phyloP scores from a whole-genome alignment of 768 basidiomycete species.

The Exsudoporus frostii region DNA sequence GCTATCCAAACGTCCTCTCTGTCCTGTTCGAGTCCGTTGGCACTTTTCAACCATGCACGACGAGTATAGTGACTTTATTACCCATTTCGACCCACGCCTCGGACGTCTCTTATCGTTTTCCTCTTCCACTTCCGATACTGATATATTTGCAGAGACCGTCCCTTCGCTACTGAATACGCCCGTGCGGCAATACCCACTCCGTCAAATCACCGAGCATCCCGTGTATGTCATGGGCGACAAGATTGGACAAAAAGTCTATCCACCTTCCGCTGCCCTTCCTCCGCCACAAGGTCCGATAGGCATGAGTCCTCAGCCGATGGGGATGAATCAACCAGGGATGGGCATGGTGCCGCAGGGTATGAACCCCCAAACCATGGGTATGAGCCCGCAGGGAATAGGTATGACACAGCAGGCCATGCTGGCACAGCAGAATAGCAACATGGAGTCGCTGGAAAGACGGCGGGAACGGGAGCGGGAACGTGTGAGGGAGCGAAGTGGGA shows the following conservation, averaged over 20 bases:
- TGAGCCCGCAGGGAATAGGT: constrained; percentile 20
- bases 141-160: constrained; percentile 47
- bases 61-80: not conserved
- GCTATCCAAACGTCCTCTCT: not conserved
- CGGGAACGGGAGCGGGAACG: constrained; percentile 65
- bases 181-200: constrained; percentile 69
- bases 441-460: constrained; percentile 68
- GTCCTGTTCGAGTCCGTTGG: not conserved
- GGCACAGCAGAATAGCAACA: constrained; percentile 66
- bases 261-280: constrained; percentile 32
- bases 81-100: not conserved
- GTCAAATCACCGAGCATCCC: constrained; percentile 59
- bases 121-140: constrained; percentile 9
- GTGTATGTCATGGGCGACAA: constrained; percentile 74
- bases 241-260: constrained; percentile 62
- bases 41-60: not conserved
- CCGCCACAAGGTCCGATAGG: constrained; percentile 27
- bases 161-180: constrained; percentile 58
- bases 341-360: constrained; percentile 25
- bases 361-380: constrained; percentile 24
- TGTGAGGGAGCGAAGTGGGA: constrained; percentile 43
- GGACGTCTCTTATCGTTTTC: constrained; percentile 1
- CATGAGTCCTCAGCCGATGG: constrained; percentile 26
- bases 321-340: constrained; percentile 24
- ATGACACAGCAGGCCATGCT: constrained; percentile 58